A percentile compares a stretch with the other conserved stretches of the same genome.
Evolutionary conservation across 1,139 yeast genomes (phyloP).

Genomic region (Hyphopichia pseudoburtonii): DNA sequence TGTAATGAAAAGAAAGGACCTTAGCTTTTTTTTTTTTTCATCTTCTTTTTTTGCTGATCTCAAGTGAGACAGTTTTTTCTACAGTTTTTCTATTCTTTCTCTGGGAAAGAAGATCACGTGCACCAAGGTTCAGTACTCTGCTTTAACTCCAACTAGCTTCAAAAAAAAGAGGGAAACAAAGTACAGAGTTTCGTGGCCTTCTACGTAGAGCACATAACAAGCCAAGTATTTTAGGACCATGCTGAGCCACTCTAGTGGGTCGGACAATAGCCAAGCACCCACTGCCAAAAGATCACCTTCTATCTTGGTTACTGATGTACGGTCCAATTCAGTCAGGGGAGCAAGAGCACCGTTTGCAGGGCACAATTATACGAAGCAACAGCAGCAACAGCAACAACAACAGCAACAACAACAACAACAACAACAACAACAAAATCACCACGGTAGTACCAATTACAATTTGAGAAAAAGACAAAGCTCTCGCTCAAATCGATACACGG

Average conservation of each 20-base stretch:
- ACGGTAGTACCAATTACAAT: slow-evolving; percentile 7
- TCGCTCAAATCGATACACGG: slow-evolving; percentile 53
- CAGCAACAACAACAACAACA: slow-evolving; percentile 19
- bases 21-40: neutral
- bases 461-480: slow-evolving; percentile 27
- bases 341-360: slow-evolving; percentile 87
- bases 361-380: slow-evolving; percentile 45
- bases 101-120: neutral
- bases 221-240: too few species aligned
- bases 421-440: slow-evolving; percentile 14
- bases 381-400: slow-evolving; percentile 21
- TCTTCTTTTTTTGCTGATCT: too few species aligned
- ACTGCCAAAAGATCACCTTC: slow-evolving; percentile 92
- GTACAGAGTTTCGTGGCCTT: too few species aligned
- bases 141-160: too few species aligned
- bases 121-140: too few species aligned
- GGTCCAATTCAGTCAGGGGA: slow-evolving; percentile 57
- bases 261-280: slow-evolving; percentile 35
- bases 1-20: too few species aligned
- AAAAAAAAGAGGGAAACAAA: too few species aligned
- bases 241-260: neutral
- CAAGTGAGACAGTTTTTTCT: neutral
- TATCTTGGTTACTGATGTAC: slow-evolving; percentile 84
- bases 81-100: too few species aligned
- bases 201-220: too few species aligned